A percentile compares a stretch with the other conserved stretches of the same genome.
Conservation (phyloP, 768 basidiomycete species). For the Russula brevipes region DNA sequence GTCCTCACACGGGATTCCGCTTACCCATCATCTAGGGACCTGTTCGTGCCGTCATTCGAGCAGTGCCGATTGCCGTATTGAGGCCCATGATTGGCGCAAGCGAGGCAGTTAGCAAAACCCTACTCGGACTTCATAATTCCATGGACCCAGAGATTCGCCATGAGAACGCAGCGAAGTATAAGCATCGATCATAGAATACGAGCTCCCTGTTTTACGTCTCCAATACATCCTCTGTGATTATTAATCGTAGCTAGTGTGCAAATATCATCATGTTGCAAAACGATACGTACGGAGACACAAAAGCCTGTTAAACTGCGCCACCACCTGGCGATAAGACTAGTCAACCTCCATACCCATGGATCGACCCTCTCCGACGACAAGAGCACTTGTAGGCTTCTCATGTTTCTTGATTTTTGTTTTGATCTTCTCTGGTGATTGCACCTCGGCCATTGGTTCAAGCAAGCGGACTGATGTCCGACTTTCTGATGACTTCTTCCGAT, state of each 20-base stretch:
- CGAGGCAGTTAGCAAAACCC: constrained; percentile 93
- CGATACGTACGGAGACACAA: not conserved
- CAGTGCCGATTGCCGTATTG: constrained; percentile 94
- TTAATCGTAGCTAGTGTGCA: not conserved
- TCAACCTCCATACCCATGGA: constrained; percentile 92
- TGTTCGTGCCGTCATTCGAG: constrained; percentile 89
- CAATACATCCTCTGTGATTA: constrained; percentile 5
- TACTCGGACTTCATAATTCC: constrained; percentile 89
- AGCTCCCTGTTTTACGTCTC: not conserved
- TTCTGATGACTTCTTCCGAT: constrained; percentile 60
- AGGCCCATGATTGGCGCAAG: constrained; percentile 98
- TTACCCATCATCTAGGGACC: constrained; percentile 56
- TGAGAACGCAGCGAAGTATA: constrained; percentile 93
- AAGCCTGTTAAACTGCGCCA: not conserved
- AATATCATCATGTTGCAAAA: constrained; percentile 5
- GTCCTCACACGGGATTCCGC: not conserved
- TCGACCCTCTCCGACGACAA: constrained; percentile 77
- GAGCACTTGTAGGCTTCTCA: constrained; percentile 59
- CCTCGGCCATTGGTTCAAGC: constrained; percentile 52
- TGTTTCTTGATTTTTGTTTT: constrained; percentile 76
- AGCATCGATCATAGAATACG: constrained; percentile 49
- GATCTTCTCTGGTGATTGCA: constrained; percentile 44
- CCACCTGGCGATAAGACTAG: constrained; percentile 32
- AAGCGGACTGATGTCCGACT: constrained; percentile 56
- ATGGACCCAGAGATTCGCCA: constrained; percentile 78